Percentiles rank a stretch among this genome's conserved stretches.
These are phyloP conservation scores for Metrosideros polymorpha DNA, from an alignment of 441 rosid species.

Conservation along the genomic window DNA sequence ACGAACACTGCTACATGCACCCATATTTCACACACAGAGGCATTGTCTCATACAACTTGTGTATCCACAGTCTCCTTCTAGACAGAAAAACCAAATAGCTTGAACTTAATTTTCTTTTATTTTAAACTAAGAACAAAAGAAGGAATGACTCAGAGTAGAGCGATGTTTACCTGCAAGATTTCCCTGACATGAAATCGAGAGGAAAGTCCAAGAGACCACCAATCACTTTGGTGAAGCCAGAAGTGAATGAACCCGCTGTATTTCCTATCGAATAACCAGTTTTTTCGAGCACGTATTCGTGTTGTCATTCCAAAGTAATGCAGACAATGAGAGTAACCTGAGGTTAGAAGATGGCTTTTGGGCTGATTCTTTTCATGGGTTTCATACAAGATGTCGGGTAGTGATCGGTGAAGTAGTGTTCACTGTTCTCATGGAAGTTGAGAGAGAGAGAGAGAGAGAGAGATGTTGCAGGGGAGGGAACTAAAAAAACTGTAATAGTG, in stretches of 20 bases:
- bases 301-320: neutral
- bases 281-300: neutral
- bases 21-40: neutral
- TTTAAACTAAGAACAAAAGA: neutral
- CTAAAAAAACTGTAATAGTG: neutral
- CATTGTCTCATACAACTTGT: neutral
- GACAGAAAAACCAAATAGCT: neutral
- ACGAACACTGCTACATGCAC: neutral
- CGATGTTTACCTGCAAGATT: slow-evolving; percentile 40
- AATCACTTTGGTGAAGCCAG: slow-evolving; percentile 21
- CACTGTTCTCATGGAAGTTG: neutral
- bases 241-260: slow-evolving; percentile 30
- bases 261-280: slow-evolving; percentile 19
- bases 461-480: neutral
- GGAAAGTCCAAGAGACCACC: slow-evolving; percentile 35
- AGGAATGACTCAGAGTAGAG: neutral
- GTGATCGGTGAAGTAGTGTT: neutral
- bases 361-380: neutral
- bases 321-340: neutral
- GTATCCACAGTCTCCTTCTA: neutral
- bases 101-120: neutral
- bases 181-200: slow-evolving; percentile 38
- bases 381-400: neutral
- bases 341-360: neutral
- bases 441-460: neutral